Base-by-base conservation (phyloP, 495 filamentous ascomycete species). In the Aspergillus leporis region DNA sequence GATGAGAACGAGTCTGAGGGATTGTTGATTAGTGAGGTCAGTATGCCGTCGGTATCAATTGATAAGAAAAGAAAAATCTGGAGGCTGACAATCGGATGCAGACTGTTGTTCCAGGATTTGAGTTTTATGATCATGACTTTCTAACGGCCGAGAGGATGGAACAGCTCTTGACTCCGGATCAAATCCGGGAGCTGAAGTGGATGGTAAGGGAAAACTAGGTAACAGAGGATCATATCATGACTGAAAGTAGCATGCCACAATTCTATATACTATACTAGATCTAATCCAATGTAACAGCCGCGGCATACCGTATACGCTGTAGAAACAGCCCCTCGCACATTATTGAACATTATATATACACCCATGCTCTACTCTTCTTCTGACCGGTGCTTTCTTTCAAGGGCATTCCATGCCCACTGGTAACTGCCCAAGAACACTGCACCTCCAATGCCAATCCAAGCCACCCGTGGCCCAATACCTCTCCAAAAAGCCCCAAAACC, bases 371-470 rank as follows among this genome's bases (percentile, higher is more conserved):
- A 49, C 50, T 62, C 53, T 30, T 68, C 63, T 49, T 61, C 61
- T 61, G 32, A 47, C 43, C 53, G 47, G 58, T 50, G 59, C 64
- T 66, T 63, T 5, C 75, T 72, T 55, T 82, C 84, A 56, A 96
- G 67, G 8, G 82, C 75, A 79, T 92, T 94, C 64, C 84, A 88
- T 40, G 90, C 91, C 84, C 86, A 93, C 74, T 98, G 92, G 75
- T 97, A 99, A 65, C 90, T 96, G 1, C 94, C 94, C 70, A 99
- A 73, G 76, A 99, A 99, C 36, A 99, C 88, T 2, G 93, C 92
- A 14, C 94, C 94, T 4, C 94, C 94, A 59, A 86, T 87, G 62
- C 89, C 91, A 71, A 99, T 99, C 92, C 95, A 98, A 67, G 92
- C 82, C 22, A 96, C 84, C 49, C 94, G 76, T 0, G 94, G 94